Evolutionary conservation across 495 filamentous ascomycete genomes (phyloP), one percentile per base, ranked within the genome.

Genomic region (Hypoxylon fragiforme): DNA sequence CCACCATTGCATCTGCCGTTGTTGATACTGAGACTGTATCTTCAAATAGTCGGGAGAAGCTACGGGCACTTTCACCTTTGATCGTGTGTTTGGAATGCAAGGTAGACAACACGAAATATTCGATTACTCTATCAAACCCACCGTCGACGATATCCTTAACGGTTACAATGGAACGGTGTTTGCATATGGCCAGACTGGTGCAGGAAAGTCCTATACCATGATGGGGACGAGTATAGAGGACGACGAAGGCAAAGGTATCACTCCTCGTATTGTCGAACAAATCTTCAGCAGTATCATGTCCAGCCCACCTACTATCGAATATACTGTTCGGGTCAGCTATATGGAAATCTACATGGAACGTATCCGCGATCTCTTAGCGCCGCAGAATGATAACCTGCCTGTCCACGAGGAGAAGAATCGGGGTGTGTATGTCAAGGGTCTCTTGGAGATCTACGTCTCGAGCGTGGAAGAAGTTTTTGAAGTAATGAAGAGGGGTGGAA

Each of bases 331-430:
- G 41, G 94, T 98, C 51, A 96, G 91, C 66, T 98, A 98, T 71
- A 97, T 98, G 94, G 94, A 98, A 72, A 97, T 98, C 53, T 98
- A 98, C 75, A 98, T 98, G 94, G 94, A 98, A 73, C 85, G 87
- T 44, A 97, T 98, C 73, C 85, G 92, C 63, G 94, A 98, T 85
- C 76, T 98, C 18, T 68, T 98, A 52, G 85, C 85, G 7, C 94
- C 94, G 7, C 85, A 89, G 24, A 96, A 97, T 69, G 95, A 97
- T 74, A 97, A 97, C 64, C 74, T 98, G 31, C 92, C 94, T 2
- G 85, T 98, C 1, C 94, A 98, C 73, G 94, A 98, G 64, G 94
- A 98, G 72, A 96, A 96, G 82, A 91, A 86, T 63, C 77, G 90
- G 38, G 94, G 94, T 31, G 94, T 98, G 2, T 97, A 98, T 67